A percentile compares a stretch with the other conserved stretches of the same genome.
Evolutionary conservation across 495 filamentous ascomycete species (phyloP).

Genomic region (Neurospora sp.): DNA sequence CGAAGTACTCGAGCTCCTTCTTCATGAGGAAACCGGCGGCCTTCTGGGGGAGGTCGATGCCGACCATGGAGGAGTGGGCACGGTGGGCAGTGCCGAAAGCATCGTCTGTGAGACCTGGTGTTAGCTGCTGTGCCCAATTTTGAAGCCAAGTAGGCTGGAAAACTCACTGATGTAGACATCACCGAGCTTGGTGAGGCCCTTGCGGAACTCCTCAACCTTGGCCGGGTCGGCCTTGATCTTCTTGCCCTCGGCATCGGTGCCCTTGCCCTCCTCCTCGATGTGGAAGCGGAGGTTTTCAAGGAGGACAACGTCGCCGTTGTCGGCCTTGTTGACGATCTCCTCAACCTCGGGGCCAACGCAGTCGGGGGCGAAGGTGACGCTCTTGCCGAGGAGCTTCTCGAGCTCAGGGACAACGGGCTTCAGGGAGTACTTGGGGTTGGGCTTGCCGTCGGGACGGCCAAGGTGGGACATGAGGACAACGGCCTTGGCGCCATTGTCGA

Average conservation of each 20-base stretch:
- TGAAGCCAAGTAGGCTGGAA: not conserved
- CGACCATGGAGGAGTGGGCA: constrained; percentile 98
- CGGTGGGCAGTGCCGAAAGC: constrained; percentile 98
- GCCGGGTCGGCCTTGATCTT: constrained; percentile 96
- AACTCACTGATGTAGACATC: constrained; percentile 92
- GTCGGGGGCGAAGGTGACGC: constrained; percentile 83
- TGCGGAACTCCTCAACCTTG: constrained; percentile 86
- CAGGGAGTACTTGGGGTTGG: constrained; percentile 84
- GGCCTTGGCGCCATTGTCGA: constrained; percentile 87
- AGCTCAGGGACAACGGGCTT: constrained; percentile 87
- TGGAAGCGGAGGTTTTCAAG: constrained; percentile 98
- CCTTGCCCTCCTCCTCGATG: constrained; percentile 92
- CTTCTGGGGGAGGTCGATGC: constrained; percentile 87
- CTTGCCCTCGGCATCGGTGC: constrained; percentile 83
- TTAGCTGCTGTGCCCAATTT: not conserved
- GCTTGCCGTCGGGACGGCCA: constrained; percentile 85
- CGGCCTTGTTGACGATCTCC: constrained; percentile 75
- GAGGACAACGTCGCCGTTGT: constrained; percentile 75
- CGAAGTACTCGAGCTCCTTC: constrained; percentile 99
- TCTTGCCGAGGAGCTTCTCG: constrained; percentile 74
- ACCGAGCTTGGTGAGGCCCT: constrained; percentile 85
- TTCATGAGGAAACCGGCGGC: constrained; percentile 97
- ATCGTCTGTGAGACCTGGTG: constrained; percentile 52
- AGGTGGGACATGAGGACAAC: constrained; percentile 98
- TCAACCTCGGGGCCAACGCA: constrained; percentile 85